Percentiles rank a stretch among this genome's conserved stretches.
Evolutionary conservation across 2,329 filamentous ascomycete genomes (phyloP).

Genomic region (Paradendryphiella salina): DNA sequence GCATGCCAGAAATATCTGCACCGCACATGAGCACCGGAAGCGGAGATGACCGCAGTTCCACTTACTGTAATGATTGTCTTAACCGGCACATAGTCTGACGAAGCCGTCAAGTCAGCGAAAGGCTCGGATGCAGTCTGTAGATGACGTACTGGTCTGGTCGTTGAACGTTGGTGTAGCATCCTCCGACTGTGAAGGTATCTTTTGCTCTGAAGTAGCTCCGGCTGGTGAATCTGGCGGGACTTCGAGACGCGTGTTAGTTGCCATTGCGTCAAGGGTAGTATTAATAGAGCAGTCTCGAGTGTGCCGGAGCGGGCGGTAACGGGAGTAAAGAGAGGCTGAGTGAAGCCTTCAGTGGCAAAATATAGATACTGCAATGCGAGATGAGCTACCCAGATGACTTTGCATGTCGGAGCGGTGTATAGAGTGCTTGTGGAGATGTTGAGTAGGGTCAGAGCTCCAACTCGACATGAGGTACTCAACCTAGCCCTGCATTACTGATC

Average conservation of each 20-base stretch:
- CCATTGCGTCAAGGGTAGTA: background rate
- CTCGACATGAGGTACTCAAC: background rate
- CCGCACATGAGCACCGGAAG: conserved; percentile 1
- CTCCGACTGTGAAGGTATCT: background rate
- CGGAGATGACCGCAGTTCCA: background rate
- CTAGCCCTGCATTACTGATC: no score
- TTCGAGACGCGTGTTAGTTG: background rate
- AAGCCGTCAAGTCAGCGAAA: background rate
- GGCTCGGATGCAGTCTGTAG: background rate
- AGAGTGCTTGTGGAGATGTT: no score
- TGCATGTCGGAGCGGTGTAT: no score
- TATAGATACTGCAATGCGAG: no score
- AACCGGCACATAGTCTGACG: conserved; percentile 23
- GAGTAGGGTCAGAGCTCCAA: background rate
- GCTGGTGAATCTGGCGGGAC: background rate
- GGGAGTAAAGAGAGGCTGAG: background rate
- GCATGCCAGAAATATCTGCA: conserved; percentile 29
- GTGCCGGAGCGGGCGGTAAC: no score
- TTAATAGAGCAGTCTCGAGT: no score
- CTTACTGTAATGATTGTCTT: conserved; percentile 26
- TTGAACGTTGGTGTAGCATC: conserved; percentile 18
- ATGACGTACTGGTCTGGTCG: conserved; percentile 23
- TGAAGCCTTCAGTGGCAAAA: background rate
- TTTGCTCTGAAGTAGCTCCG: background rate
- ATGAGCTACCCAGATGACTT: no score